Evolutionary conservation across 2,329 filamentous ascomycete species (phyloP).

Genomic region (Fusarium musae): DNA sequence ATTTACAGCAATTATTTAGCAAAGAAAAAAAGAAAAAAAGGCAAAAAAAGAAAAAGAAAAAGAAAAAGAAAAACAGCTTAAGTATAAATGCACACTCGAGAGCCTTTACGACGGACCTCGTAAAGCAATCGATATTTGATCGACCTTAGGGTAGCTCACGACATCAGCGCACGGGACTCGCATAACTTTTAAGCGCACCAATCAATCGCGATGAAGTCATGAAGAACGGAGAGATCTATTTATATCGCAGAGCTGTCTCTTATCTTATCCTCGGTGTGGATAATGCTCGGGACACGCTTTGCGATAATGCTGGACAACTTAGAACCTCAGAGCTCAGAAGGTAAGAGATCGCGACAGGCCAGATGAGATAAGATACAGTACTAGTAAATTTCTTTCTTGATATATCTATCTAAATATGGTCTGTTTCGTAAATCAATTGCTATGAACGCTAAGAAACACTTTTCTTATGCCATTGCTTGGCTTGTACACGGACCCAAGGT

Average conservation of each 20-base stretch:
- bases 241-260: not conserved
- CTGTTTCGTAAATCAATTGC: accelerated
- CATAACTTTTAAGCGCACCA: not conserved
- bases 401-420: too few relatives aligned
- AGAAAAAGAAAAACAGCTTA: too few relatives aligned
- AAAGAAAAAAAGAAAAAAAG: too few relatives aligned
- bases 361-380: accelerated
- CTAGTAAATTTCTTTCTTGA: accelerated
- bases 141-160: not conserved
- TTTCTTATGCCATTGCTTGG: not conserved
- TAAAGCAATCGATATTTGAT: accelerated
- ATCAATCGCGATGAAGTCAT: not conserved
- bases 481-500: not conserved
- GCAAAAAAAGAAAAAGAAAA: too few relatives aligned
- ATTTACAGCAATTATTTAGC: too few relatives aligned
- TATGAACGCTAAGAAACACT: not conserved
- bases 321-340: accelerated
- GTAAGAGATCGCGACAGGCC: accelerated
- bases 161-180: not conserved
- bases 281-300: not conserved
- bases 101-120: accelerated
- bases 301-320: not conserved
- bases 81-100: not conserved
- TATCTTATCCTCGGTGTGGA: not conserved
- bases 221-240: not conserved